These are phyloP conservation scores for Saccharomyces mikatae DNA, from an alignment of 805 yeast species.

Conservation along the genomic window DNA sequence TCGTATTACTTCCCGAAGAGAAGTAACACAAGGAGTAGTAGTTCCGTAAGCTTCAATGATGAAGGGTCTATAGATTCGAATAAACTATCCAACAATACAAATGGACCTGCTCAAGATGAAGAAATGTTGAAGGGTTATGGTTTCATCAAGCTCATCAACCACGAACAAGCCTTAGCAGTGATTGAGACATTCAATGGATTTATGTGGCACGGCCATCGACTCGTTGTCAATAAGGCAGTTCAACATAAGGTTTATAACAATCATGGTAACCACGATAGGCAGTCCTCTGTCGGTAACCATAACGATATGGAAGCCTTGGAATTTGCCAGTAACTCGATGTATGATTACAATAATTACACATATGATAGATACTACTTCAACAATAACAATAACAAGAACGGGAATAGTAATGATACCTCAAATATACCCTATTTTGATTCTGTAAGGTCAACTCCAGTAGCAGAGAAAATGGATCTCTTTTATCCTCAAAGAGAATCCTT, in stretches of 20 bases:
- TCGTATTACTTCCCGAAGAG: slow-evolving; percentile 28
- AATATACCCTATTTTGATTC: not conserved
- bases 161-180: slow-evolving; percentile 42
- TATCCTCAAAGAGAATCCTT: not conserved
- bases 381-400: slow-evolving; percentile 2
- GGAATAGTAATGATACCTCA: not conserved
- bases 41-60: slow-evolving; percentile 5
- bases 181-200: slow-evolving; percentile 42
- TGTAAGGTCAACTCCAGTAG: not conserved
- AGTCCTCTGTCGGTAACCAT: not conserved
- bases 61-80: not conserved
- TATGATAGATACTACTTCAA: slow-evolving; percentile 7
- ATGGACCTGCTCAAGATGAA: slow-evolving; percentile 7
- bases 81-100: not conserved
- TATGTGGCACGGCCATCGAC: slow-evolving; percentile 28
- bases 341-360: not conserved
- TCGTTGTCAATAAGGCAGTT: slow-evolving; percentile 33
- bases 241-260: slow-evolving; percentile 22
- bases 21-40: slow-evolving; percentile 6
- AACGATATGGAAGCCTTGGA: not conserved
- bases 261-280: not conserved
- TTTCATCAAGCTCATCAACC: slow-evolving; percentile 43
- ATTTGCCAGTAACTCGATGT: not conserved
- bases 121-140: slow-evolving; percentile 39
- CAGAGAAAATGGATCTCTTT: not conserved